Evolutionary conservation across 2,329 filamentous ascomycete species (phyloP).

Genomic region (Beauveria rudraprayagi): DNA sequence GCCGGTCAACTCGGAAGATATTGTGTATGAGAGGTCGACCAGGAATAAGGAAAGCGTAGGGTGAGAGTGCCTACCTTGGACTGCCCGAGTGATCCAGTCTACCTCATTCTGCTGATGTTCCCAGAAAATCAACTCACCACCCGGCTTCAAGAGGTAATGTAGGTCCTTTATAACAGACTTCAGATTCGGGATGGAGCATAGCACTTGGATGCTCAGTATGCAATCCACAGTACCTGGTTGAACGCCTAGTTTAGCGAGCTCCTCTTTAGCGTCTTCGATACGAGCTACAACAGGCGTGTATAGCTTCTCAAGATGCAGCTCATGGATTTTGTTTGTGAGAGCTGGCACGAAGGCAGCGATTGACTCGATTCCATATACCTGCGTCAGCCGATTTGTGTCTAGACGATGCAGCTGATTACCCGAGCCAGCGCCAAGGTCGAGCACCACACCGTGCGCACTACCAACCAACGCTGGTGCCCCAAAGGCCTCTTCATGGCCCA

Average conservation of each 20-base stretch:
- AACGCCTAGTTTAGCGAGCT: constrained; percentile 27
- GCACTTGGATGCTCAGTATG: constrained; percentile 33
- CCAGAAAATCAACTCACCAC: constrained; percentile 38
- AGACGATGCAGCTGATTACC: constrained; percentile 35
- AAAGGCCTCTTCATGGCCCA: neutral
- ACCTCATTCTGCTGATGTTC: constrained; percentile 27
- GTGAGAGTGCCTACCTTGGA: constrained; percentile 20
- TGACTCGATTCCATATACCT: constrained; percentile 33
- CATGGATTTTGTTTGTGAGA: constrained; percentile 23
- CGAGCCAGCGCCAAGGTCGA: constrained; percentile 36
- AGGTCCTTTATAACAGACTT: constrained; percentile 22
- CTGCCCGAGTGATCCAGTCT: constrained; percentile 20
- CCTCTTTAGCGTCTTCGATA: constrained; percentile 28
- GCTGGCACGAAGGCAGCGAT: constrained; percentile 25
- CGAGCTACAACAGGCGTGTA: constrained; percentile 30
- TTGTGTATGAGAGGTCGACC: no score
- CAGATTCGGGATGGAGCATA: constrained; percentile 29
- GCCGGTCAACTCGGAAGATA: no score
- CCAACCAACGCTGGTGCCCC: neutral
- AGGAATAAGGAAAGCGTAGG: no score
- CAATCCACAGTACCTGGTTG: constrained; percentile 28
- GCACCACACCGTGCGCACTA: constrained; percentile 18
- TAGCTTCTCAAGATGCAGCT: constrained; percentile 22
- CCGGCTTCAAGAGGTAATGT: constrained; percentile 34
- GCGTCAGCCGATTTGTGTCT: constrained; percentile 22